phyloP scores from a whole-genome alignment of 352 stramenopile species.

The Phytopythium ostracodes region DNA sequence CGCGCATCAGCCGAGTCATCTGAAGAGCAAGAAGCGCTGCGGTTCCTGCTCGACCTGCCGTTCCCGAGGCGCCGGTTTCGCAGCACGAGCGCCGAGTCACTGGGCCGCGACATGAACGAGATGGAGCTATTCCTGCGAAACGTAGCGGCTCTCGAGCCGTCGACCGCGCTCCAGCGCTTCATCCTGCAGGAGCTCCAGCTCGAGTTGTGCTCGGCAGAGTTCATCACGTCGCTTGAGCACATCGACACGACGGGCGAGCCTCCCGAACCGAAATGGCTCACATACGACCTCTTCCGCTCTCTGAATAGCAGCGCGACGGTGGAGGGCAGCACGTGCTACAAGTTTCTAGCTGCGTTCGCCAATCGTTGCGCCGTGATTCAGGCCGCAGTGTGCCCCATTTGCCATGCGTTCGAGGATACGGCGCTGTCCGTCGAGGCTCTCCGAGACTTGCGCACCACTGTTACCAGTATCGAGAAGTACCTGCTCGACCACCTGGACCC shows the following conservation, averaged over 20 bases:
- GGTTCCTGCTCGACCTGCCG: conserved; percentile 65
- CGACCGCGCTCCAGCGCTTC: conserved; percentile 44
- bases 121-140: conserved; percentile 78
- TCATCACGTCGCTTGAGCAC: conserved; percentile 69
- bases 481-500: conserved; percentile 57
- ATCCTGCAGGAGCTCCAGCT: conserved; percentile 65
- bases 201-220: conserved; percentile 71
- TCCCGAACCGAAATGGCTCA: conserved; percentile 71
- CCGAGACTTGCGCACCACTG: conserved; percentile 55
- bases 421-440: conserved; percentile 50
- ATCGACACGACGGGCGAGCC: conserved; percentile 66
- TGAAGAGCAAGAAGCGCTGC: conserved; percentile 58
- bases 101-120: conserved; percentile 46
- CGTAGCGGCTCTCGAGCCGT: conserved; percentile 58
- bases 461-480: conserved; percentile 79
- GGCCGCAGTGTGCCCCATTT: conserved; percentile 48
- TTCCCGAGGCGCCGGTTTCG: conserved; percentile 65
- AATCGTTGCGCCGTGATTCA: conserved; percentile 68
- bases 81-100: conserved; percentile 34
- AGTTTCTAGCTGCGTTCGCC: conserved; percentile 69
- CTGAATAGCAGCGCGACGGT: conserved; percentile 61
- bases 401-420: conserved; percentile 48
- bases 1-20: conserved; percentile 22
- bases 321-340: conserved; percentile 74
- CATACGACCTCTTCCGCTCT: conserved; percentile 68